These are phyloP conservation scores for Staphylotrichum longicolle DNA, from an alignment of 495 filamentous ascomycete species.

Conservation along the genomic window DNA sequence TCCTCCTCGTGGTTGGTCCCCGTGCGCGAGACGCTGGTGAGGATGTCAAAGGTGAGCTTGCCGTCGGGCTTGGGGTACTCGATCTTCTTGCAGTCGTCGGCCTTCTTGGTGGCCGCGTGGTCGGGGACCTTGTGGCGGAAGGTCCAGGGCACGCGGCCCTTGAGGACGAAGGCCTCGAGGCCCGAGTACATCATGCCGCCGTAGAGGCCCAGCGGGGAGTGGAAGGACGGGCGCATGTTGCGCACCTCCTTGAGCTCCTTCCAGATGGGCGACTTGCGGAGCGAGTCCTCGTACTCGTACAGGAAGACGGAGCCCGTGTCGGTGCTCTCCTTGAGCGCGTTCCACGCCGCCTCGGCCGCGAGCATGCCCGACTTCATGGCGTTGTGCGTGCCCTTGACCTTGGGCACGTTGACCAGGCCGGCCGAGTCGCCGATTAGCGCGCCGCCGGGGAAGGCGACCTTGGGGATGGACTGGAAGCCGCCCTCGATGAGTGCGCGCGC, in stretches of 20 bases:
- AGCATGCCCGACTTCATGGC: slow-evolving; percentile 98
- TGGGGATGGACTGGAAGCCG: slow-evolving; percentile 96
- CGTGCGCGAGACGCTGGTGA: slow-evolving; percentile 89
- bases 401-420: slow-evolving; percentile 95
- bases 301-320: slow-evolving; percentile 76
- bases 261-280: slow-evolving; percentile 89
- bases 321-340: slow-evolving; percentile 58
- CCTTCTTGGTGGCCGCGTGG: slow-evolving; percentile 72
- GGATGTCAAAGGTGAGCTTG: slow-evolving; percentile 88
- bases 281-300: slow-evolving; percentile 87
- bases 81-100: slow-evolving; percentile 79
- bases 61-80: slow-evolving; percentile 97
- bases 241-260: slow-evolving; percentile 90
- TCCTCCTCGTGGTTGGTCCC: slow-evolving; percentile 99
- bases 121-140: slow-evolving; percentile 77
- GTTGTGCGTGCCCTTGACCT: slow-evolving; percentile 98
- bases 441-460: slow-evolving; percentile 92
- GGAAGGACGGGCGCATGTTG: slow-evolving; percentile 96
- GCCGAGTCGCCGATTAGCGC: slow-evolving; percentile 95
- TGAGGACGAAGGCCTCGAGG: slow-evolving; percentile 82
- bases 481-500: slow-evolving; percentile 92
- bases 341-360: slow-evolving; percentile 84
- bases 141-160: slow-evolving; percentile 88
- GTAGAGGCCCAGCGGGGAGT: slow-evolving; percentile 75
- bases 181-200: slow-evolving; percentile 93